Evolutionary conservation across 2,329 filamentous ascomycete genomes (phyloP), one percentile per base, ranked within the genome.

Genomic region (Alternaria ethzedia): DNA sequence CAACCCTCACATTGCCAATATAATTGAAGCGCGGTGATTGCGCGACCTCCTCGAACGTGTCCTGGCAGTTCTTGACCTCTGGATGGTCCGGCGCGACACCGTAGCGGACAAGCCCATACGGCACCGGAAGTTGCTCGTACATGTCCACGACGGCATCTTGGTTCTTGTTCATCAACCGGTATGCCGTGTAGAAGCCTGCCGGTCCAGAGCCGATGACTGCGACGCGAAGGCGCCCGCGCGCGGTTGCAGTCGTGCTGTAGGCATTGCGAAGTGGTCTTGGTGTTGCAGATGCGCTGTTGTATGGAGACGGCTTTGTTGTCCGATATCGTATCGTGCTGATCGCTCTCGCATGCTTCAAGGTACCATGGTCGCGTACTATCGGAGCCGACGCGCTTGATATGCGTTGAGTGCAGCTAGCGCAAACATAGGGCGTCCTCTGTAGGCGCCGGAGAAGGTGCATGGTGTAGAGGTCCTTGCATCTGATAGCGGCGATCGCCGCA

Each of bases 71-170:
- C 93, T 99, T 99, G 70, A 99, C 96, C 82, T 99, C 95, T 0
- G 96, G 95, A 81, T 99, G 96, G 78, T 99, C 96, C 6, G 96
- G 96, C n/a, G 96, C 96, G 62, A 99, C 96, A 9, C 96, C 96
- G 76, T 96, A 97, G 59, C 96, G 87, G 54, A 97, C 94, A 59
- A 99, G 86, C 1, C 96, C 96, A 77, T 93, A 99, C 0, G 96
- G 96, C 5, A 97, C 94, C 0, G 96, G 96, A 43, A 98, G 83
- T 26, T 93, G 89, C 81, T 99, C 96, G 77, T 97, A 99, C 95
- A 99, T 98, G 80, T 98, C 95, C 21, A 99, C 87, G 54, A 87
- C 86, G 0, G 90, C 89, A 76, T 90, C 84, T 21, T 89, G 85
- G 41, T 96, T 85, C 73, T 90, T 92, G 57, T 88, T 87, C 85